Evolutionary conservation across 2,329 filamentous ascomycete genomes (phyloP).

Genomic region (Huntiella moniliformis): DNA sequence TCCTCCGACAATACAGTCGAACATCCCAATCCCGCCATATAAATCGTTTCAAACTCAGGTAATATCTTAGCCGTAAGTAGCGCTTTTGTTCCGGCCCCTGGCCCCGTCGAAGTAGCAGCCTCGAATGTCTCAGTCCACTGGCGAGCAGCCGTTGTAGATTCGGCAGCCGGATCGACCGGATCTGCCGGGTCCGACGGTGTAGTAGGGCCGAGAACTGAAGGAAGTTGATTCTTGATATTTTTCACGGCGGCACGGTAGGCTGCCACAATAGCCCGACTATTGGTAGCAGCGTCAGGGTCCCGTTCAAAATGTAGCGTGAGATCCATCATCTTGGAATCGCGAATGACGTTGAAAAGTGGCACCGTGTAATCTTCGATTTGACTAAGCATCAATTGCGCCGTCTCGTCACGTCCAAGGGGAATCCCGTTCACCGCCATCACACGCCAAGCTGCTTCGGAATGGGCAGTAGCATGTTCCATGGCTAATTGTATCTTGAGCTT

Average conservation of each 20-base stretch:
- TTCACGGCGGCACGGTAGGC: constrained; percentile 13
- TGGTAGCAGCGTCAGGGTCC: constrained; percentile 8
- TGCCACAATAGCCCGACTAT: constrained; percentile 10
- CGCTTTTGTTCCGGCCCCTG: constrained; percentile 49
- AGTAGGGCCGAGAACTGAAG: constrained; percentile 11
- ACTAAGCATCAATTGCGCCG: constrained; percentile 59
- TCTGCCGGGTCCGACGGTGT: constrained; percentile 6
- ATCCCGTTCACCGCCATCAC: constrained; percentile 69
- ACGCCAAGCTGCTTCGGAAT: constrained; percentile 31
- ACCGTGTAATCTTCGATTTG: constrained; percentile 61
- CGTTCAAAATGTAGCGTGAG: constrained; percentile 37
- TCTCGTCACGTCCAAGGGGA: constrained; percentile 71
- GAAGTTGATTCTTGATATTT: constrained; percentile 12
- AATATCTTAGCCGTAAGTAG: constrained; percentile 27
- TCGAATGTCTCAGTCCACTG: constrained; percentile 7
- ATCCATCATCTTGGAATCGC: constrained; percentile 55
- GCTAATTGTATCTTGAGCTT: constrained; percentile 47
- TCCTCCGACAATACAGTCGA: constrained; percentile 32
- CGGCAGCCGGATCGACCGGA: not conserved
- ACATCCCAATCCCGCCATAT: constrained; percentile 53
- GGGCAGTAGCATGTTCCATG: constrained; percentile 30
- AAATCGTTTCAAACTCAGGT: constrained; percentile 30
- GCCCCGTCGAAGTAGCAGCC: constrained; percentile 11
- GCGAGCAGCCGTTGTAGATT: not conserved
- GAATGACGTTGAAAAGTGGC: constrained; percentile 63